phyloP scores from a whole-genome alignment of 371 early-diverging fungal species.

The Lichtheimia ornata region DNA sequence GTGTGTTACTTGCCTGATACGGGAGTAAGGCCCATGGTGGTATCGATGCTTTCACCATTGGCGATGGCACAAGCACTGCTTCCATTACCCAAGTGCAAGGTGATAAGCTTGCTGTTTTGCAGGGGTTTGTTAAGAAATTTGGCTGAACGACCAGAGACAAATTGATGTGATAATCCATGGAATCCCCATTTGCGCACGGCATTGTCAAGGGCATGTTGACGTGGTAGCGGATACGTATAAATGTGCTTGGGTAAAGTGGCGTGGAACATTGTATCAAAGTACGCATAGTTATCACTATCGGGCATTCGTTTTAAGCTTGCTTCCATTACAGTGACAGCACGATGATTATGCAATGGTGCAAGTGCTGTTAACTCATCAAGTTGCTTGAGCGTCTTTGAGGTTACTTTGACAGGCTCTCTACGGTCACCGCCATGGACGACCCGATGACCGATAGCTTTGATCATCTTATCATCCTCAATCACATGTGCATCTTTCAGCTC shows the following conservation, averaged over 20 bases:
- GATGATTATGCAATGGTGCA: constrained; percentile 43
- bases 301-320: constrained; percentile 17
- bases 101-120: constrained; percentile 25
- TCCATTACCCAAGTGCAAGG: constrained; percentile 40
- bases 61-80: constrained; percentile 33
- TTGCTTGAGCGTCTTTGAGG: constrained; percentile 15
- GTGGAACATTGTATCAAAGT: constrained; percentile 43
- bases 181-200: constrained; percentile 37
- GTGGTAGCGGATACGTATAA: constrained; percentile 36
- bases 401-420: constrained; percentile 24
- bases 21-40: constrained; percentile 43
- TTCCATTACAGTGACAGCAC: constrained; percentile 28
- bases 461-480: background rate
- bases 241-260: constrained; percentile 28
- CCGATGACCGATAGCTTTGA: constrained; percentile 20
- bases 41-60: constrained; percentile 32
- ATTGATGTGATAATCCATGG: constrained; percentile 35
- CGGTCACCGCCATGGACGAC: constrained; percentile 39
- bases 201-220: constrained; percentile 20
- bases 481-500: constrained; percentile 1
- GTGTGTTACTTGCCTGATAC: constrained; percentile 13
- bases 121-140: constrained; percentile 13
- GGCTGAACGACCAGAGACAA: constrained; percentile 20
- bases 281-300: constrained; percentile 24
- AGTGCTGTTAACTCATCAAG: constrained; percentile 33